Evolutionary conservation across 345 rosid species (phyloP), one percentile per base, ranked within the genome.

Genomic region (Hypericum perforatum): DNA sequence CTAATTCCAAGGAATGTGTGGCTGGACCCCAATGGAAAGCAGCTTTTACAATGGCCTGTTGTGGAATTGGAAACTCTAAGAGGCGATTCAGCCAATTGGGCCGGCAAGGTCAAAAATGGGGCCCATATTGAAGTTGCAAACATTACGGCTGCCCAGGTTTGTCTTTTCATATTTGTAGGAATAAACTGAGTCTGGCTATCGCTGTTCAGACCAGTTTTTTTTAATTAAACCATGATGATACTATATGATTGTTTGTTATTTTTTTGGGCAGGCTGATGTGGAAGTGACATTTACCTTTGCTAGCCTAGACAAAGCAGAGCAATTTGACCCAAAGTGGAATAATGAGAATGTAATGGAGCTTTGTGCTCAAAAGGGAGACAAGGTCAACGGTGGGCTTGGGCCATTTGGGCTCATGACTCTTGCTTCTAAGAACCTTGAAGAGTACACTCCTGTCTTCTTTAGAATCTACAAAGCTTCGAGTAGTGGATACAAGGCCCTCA

Each of bases 31-130:
- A 59, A 59, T 46, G 89, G 86, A 32, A 79, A 70, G 68, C 86
- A 71, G 52, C 49, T 84, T 59, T 44, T 81, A 8, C 92, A 79
- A 61, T 66, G 82, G 87, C 92, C 89, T 9, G 69, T 87, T 0
- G 79, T 84, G 58, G 92, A 87, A 65, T 65, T 79, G 51, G 52
- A 75, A 7, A 50, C 48, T 36, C 58, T 84, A 22, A 67, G 71
- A 9, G 68, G 64, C 11, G 63, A 68, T 2, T 55, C 61, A 39
- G 74, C 76, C 43, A 68, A 32, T 42, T 46, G 69, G 15, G 50
- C 45, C 12, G 58, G 9, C 12, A 55, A 50, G 7, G 67, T 82
- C 1, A 39, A 63, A 45, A 15, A 67, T 6, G 72, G 77, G 32
- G 63, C 78, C 0, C 44, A 32, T 7, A 9, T 79, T 48, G 80